A percentile compares a stretch with the other conserved stretches of the same genome.
phyloP scores from a whole-genome alignment of 495 filamentous ascomycete species.

The Cercophora newfieldiana region DNA sequence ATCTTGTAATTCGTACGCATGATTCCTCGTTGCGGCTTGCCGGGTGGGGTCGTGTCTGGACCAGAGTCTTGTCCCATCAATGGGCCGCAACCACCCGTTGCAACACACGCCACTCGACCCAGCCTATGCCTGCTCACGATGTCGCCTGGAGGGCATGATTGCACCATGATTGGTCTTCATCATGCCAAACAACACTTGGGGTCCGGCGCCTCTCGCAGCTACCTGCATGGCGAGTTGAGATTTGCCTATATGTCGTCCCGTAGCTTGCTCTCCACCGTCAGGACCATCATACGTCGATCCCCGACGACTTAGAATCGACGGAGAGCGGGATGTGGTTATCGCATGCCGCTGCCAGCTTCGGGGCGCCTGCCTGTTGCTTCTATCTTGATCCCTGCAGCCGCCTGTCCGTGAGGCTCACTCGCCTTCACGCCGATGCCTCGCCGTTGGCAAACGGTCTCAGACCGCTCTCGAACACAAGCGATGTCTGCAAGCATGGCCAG shows the following conservation, averaged over 20 bases:
- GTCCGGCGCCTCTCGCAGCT: neutral
- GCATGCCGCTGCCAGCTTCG: neutral
- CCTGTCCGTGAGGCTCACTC: neutral
- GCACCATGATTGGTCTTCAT: slow-evolving; percentile 18
- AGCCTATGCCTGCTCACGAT: neutral
- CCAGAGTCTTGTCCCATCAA: slow-evolving; percentile 14
- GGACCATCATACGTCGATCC: slow-evolving; percentile 21
- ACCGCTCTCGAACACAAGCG: slow-evolving; percentile 15
- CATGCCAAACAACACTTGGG: neutral
- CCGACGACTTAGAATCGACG: slow-evolving; percentile 12
- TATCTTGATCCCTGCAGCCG: neutral
- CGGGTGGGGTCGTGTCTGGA: slow-evolving; percentile 23
- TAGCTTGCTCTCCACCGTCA: slow-evolving; percentile 6
- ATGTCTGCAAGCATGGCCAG: neutral
- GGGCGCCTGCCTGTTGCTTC: neutral
- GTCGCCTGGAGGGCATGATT: neutral
- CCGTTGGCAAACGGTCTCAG: slow-evolving; percentile 1
- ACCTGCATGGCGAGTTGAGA: slow-evolving; percentile 10
- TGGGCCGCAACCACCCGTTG: slow-evolving; percentile 16
- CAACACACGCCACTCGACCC: neutral
- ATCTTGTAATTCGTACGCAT: slow-evolving; percentile 21
- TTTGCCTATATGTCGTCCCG: slow-evolving; percentile 27
- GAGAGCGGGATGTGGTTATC: slow-evolving; percentile 17
- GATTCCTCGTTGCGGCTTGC: slow-evolving; percentile 28
- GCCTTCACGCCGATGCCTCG: neutral